These are phyloP conservation scores for Pichia occidentalis DNA, from an alignment of 805 yeast species.

Conservation along the genomic window DNA sequence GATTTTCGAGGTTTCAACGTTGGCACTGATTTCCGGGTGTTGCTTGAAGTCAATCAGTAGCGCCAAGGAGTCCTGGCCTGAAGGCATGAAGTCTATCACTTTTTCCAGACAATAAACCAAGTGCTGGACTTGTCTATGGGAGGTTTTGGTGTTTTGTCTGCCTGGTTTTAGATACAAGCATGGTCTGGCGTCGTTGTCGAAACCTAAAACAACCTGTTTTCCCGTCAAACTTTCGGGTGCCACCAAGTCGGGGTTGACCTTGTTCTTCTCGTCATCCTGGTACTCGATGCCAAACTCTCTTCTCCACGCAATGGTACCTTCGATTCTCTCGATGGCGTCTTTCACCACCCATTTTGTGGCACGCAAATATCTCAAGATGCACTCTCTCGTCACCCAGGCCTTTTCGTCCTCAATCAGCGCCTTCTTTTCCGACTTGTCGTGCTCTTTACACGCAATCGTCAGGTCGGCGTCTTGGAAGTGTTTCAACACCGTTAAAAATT, in stretches of 20 bases:
- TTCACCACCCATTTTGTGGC: conserved; percentile 86
- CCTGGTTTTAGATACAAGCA: conserved; percentile 91
- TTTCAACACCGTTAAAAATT: conserved; percentile 54
- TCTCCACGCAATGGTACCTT: conserved; percentile 83
- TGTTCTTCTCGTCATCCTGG: conserved; percentile 40
- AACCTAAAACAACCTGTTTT: conserved; percentile 87
- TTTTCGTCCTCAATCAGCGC: conserved; percentile 50
- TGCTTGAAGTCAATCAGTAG: conserved; percentile 87
- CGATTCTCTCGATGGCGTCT: conserved; percentile 69
- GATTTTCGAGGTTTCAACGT: conserved; percentile 55
- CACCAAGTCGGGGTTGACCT: conserved; percentile 46
- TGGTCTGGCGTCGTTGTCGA: conserved; percentile 83
- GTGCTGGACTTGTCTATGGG: conserved; percentile 92
- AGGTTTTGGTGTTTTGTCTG: conserved; percentile 87
- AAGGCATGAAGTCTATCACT: conserved; percentile 90
- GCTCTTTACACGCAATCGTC: conserved; percentile 44
- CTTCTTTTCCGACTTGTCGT: conserved; percentile 30
- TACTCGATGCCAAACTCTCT: conserved; percentile 74
- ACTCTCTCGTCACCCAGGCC: conserved; percentile 91
- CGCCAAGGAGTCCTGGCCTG: conserved; percentile 93
- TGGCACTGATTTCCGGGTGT: conserved; percentile 48
- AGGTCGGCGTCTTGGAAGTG: conserved; percentile 55
- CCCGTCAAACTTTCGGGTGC: conserved; percentile 81
- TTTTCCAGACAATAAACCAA: conserved; percentile 88
- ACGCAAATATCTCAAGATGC: conserved; percentile 80